phyloP scores from a whole-genome alignment of 2,329 filamentous ascomycete species.

The Monosporascus cannonballus region DNA sequence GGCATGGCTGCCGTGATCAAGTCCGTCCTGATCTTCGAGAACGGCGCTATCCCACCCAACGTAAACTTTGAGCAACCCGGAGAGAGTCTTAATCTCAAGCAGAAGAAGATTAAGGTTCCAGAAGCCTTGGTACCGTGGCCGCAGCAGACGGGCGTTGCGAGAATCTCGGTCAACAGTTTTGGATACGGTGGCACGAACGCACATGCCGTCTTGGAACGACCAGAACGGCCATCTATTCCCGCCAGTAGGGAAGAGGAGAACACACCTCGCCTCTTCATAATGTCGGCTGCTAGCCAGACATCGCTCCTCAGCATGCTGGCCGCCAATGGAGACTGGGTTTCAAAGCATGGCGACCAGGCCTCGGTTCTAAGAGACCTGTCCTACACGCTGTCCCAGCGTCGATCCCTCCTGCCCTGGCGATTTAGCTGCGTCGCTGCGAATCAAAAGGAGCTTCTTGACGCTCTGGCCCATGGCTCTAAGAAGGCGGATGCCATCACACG shows the following conservation, averaged over 20 bases:
- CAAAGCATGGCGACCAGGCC: too few relatives aligned
- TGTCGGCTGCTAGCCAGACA: too few relatives aligned
- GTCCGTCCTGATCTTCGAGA: slow-evolving; percentile 13
- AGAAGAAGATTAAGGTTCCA: neutral
- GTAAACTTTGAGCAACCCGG: slow-evolving; percentile 6
- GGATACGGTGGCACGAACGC: slow-evolving; percentile 27
- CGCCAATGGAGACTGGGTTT: too few relatives aligned
- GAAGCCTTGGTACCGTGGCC: neutral
- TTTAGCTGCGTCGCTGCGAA: neutral
- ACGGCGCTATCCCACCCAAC: slow-evolving; percentile 13
- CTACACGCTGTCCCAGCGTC: neutral
- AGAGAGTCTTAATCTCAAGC: neutral
- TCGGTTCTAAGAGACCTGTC: neutral
- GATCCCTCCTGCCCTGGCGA: neutral
- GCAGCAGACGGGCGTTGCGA: neutral
- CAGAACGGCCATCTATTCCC: neutral
- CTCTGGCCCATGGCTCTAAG: neutral
- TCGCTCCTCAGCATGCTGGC: too few relatives aligned
- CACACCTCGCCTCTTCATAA: neutral
- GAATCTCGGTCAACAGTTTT: slow-evolving; percentile 19
- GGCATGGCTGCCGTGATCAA: slow-evolving; percentile 15
- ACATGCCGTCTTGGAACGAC: slow-evolving; percentile 9
- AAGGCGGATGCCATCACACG: neutral
- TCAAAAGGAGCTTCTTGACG: neutral
- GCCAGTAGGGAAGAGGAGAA: neutral